Conservation (phyloP, 1,139 yeast species). For the Candida pseudoviswanathii region DNA sequence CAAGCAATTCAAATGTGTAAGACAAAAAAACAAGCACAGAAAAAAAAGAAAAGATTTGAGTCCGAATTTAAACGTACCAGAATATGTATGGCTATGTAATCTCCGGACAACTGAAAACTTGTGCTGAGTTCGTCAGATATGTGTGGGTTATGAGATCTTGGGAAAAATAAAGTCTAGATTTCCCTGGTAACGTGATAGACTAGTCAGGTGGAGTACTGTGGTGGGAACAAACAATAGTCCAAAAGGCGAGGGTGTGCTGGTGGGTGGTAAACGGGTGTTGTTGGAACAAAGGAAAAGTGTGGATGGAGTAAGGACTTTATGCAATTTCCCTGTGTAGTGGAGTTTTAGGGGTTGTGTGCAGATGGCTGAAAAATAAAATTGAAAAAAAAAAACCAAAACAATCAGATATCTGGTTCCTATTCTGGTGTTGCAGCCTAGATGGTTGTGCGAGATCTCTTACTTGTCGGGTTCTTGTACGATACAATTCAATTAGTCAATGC, state of each 20-base stretch:
- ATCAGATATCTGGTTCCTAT: not conserved
- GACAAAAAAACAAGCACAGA: not conserved
- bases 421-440: not conserved
- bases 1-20: not conserved
- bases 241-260: not conserved
- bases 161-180: not conserved
- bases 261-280: too few relatives aligned
- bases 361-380: not conserved
- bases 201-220: too few relatives aligned
- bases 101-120: not conserved
- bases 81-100: constrained; percentile 1
- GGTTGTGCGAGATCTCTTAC: too few relatives aligned
- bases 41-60: not conserved
- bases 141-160: not conserved
- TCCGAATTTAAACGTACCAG: not conserved
- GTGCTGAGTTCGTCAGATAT: not conserved
- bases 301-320: not conserved
- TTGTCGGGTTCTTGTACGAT: too few relatives aligned
- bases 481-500: too few relatives aligned
- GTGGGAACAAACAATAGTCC: not conserved
- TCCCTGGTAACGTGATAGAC: too few relatives aligned
- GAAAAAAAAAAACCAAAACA: not conserved
- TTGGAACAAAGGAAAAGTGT: not conserved
- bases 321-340: not conserved
- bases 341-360: constrained; percentile 1